These are phyloP conservation scores for Wickerhamomyces xylosicus DNA, from an alignment of 805 yeast species.

Conservation along the genomic window DNA sequence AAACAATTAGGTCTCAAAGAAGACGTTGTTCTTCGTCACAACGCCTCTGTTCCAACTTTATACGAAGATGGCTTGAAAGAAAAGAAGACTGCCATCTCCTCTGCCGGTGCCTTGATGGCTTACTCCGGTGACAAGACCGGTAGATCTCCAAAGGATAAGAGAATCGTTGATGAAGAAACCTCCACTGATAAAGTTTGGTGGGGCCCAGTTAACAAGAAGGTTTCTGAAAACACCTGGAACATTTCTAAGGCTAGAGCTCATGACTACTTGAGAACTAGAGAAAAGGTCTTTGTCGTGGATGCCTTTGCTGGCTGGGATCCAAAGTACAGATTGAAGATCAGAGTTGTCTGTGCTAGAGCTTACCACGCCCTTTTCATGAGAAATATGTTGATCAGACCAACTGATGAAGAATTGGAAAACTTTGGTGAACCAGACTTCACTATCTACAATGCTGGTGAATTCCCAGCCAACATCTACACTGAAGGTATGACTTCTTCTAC, in stretches of 20 bases:
- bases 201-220: slow-evolving; percentile 98
- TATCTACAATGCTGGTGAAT: slow-evolving; percentile 96
- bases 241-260: slow-evolving; percentile 94
- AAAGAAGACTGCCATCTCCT: slow-evolving; percentile 81
- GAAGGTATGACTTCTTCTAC: slow-evolving; percentile 96
- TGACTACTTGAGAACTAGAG: slow-evolving; percentile 93
- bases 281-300: slow-evolving; percentile 87
- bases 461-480: slow-evolving; percentile 95
- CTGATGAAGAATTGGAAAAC: slow-evolving; percentile 74
- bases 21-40: slow-evolving; percentile 70
- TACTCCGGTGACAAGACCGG: slow-evolving; percentile 95
- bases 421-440: slow-evolving; percentile 98
- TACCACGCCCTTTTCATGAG: slow-evolving; percentile 98
- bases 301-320: slow-evolving; percentile 99
- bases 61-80: slow-evolving; percentile 93
- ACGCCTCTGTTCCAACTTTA: slow-evolving; percentile 84
- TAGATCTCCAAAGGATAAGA: slow-evolving; percentile 95
- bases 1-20: slow-evolving; percentile 37
- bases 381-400: slow-evolving; percentile 94
- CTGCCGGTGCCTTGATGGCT: slow-evolving; percentile 92
- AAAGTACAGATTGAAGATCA: slow-evolving; percentile 87
- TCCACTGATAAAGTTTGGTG: slow-evolving; percentile 88
- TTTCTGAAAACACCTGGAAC: slow-evolving; percentile 88
- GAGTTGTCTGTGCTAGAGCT: slow-evolving; percentile 96
- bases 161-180: slow-evolving; percentile 91